phyloP scores from a whole-genome alignment of 106 monocot genomes.

The Xerophyta viscosa region DNA sequence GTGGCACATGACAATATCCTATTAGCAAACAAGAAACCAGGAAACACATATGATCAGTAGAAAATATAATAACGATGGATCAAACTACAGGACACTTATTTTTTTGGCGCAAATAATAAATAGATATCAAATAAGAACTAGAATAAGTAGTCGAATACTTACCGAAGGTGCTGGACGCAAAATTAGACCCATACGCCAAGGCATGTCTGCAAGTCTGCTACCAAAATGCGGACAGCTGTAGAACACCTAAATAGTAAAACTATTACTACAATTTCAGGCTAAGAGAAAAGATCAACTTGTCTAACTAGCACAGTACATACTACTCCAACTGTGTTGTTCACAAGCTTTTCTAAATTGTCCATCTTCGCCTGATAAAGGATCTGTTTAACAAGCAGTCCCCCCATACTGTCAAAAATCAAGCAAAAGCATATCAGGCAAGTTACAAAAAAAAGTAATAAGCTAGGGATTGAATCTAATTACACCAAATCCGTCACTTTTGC shows the following conservation, averaged over 20 bases:
- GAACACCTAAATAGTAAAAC: slow-evolving; percentile 52
- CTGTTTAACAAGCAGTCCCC: slow-evolving; percentile 93
- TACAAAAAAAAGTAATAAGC: no score
- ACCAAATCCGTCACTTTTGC: no score
- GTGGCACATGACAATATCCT: no score
- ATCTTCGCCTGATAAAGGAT: slow-evolving; percentile 88
- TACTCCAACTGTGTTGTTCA: slow-evolving; percentile 79
- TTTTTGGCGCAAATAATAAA: no score
- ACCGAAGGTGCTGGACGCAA: slow-evolving; percentile 96
- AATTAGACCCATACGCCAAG: slow-evolving; percentile 97
- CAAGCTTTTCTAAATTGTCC: slow-evolving; percentile 50
- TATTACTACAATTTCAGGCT: neutral
- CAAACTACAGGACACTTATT: no score
- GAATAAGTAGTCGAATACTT: slow-evolving; percentile 12
- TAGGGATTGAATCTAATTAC: no score
- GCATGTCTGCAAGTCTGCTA: slow-evolving; percentile 98
- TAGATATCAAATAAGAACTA: no score
- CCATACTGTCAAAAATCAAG: slow-evolving; percentile 67
- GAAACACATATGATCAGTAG: no score
- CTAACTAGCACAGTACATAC: slow-evolving; percentile 27
- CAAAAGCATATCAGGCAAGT: slow-evolving; percentile 66
- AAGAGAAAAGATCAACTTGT: neutral
- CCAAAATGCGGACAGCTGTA: slow-evolving; percentile 99
- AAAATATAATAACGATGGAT: no score
- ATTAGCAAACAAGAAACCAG: no score